Evolutionary conservation across 2,329 filamentous ascomycete species (phyloP).

Genomic region (Pseudogymnoascus sp.): DNA sequence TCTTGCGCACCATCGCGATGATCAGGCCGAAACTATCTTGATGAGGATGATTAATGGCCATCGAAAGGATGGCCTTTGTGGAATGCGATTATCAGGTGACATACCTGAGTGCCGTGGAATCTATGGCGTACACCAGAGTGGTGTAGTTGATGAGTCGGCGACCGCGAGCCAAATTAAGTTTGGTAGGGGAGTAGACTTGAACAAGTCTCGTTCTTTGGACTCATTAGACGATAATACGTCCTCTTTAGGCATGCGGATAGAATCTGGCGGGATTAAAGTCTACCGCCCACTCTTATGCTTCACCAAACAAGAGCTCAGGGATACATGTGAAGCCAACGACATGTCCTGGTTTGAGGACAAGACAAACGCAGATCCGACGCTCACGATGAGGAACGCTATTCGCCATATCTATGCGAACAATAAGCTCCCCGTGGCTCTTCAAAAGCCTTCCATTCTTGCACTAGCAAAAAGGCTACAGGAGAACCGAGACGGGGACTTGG

Average conservation of each 20-base stretch:
- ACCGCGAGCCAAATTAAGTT: background rate
- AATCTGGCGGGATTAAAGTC: conserved; percentile 57
- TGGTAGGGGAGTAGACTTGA: too few relatives aligned
- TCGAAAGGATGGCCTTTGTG: conserved; percentile 59
- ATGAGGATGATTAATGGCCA: conserved; percentile 66
- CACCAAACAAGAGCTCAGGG: conserved; percentile 62
- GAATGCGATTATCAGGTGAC: conserved; percentile 53
- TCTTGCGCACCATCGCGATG: conserved; percentile 80
- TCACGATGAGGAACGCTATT: conserved; percentile 76
- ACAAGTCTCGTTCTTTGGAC: background rate
- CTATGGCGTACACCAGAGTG: conserved; percentile 61
- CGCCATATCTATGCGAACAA: conserved; percentile 53
- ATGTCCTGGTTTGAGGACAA: conserved; percentile 75
- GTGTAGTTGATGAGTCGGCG: conserved; percentile 38
- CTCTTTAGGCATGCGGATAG: conserved; percentile 33
- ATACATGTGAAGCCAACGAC: conserved; percentile 60
- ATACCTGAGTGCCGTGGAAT: conserved; percentile 82
- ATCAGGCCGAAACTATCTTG: conserved; percentile 83
- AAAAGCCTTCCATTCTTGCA: conserved; percentile 52
- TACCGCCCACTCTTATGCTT: conserved; percentile 64
- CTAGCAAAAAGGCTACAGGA: conserved; percentile 46
- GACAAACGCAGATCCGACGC: conserved; percentile 68
- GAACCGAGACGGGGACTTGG: conserved; percentile 37
- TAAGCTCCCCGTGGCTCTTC: conserved; percentile 60
- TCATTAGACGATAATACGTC: background rate